Evolutionary conservation across 2,329 filamentous ascomycete genomes (phyloP).

Genomic region (Endoconidiophora laricicola): DNA sequence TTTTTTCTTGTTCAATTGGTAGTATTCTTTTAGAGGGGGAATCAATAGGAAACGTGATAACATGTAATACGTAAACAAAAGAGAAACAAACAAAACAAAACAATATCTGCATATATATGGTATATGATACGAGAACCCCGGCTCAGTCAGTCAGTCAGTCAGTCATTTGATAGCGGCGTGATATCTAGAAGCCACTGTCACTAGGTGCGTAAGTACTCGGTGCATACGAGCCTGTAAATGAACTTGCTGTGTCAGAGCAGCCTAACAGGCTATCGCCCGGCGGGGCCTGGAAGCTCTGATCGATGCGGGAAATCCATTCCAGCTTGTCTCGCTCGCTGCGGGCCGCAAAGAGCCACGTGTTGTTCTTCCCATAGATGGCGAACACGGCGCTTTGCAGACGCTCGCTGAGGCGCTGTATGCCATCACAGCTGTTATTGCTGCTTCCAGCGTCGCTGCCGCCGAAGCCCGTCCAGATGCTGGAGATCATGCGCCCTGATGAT

Average conservation of each 20-base stretch:
- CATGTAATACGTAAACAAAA: too few relatives aligned
- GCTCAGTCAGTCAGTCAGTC: too few relatives aligned
- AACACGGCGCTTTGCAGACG: conserved; percentile 60
- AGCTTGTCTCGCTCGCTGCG: conserved; percentile 82
- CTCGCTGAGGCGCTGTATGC: conserved; percentile 38
- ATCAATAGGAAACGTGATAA: too few relatives aligned
- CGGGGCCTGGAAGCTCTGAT: conserved; percentile 50
- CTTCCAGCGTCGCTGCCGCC: conserved; percentile 20
- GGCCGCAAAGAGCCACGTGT: conserved; percentile 88
- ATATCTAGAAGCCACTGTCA: background rate
- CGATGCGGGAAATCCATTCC: conserved; percentile 92
- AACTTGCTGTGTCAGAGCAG: background rate
- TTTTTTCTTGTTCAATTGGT: too few relatives aligned
- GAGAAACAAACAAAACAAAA: too few relatives aligned
- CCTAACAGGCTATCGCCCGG: conserved; percentile 20
- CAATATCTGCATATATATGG: too few relatives aligned
- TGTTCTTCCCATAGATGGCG: conserved; percentile 84
- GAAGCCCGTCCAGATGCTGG: conserved; percentile 36
- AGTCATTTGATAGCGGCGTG: too few relatives aligned
- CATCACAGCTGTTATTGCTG: conserved; percentile 16
- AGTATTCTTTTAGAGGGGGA: too few relatives aligned
- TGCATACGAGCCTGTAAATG: conserved; percentile 5
- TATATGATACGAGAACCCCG: too few relatives aligned
- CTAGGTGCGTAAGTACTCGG: conserved; percentile 3
- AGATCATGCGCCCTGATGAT: conserved; percentile 34